Percentiles rank a stretch among this genome's conserved stretches.
These are phyloP conservation scores for Colletotrichum tanaceti DNA, from an alignment of 2,329 filamentous ascomycete genomes.

Conservation along the genomic window DNA sequence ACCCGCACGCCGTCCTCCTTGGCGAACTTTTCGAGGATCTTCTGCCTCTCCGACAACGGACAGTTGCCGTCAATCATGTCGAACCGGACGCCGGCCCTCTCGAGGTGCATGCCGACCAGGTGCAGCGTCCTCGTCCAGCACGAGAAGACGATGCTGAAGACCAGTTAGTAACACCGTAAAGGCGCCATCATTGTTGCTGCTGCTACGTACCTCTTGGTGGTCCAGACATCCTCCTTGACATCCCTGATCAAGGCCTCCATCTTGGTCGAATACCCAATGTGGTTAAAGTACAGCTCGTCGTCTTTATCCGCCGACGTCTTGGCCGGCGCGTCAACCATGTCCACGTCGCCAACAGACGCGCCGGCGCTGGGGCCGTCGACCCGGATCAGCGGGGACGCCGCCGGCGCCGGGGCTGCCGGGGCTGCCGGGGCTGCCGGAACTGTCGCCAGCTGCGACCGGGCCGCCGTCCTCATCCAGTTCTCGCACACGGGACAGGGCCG, in stretches of 20 bases:
- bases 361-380: not conserved
- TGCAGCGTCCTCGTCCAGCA: conserved; percentile 58
- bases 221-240: conserved; percentile 44
- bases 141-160: conserved; percentile 57
- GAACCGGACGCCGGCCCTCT: conserved; percentile 45
- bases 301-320: conserved; percentile 13
- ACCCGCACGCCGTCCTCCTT: conserved; percentile 46
- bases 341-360: conserved; percentile 11
- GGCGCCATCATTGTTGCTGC: not conserved
- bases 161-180: not conserved
- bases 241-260: conserved; percentile 49
- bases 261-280: conserved; percentile 48
- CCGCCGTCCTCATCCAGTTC: conserved; percentile 25
- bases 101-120: conserved; percentile 50
- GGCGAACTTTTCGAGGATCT: conserved; percentile 54
- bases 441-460: not conserved
- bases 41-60: conserved; percentile 51
- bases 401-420: too few relatives aligned
- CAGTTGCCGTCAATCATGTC: conserved; percentile 59
- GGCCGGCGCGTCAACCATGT: conserved; percentile 9
- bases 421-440: too few relatives aligned
- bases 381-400: conserved; percentile 5
- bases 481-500: conserved; percentile 45
- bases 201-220: conserved; percentile 45
- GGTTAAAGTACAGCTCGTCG: conserved; percentile 46